Base-by-base conservation (phyloP, 2,329 filamentous ascomycete species). In the Alternaria arborescens region DNA sequence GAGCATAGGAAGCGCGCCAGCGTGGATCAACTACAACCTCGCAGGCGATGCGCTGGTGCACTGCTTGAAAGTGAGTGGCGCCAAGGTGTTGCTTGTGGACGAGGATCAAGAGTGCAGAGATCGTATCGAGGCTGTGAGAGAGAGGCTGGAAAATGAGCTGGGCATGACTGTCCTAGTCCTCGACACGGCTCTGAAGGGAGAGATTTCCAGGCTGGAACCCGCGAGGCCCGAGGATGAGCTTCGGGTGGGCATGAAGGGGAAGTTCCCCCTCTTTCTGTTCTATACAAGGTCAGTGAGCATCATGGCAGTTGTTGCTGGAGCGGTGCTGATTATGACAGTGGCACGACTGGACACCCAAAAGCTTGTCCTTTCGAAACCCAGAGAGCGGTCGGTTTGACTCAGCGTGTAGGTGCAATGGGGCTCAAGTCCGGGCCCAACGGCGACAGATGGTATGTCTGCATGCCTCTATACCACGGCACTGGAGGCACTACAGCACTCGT, bases 401-500 rank as follows among this genome's bases (percentile, higher is more conserved):
- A 69, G 12, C 79, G 82, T 2, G 73, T 78, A 18, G 65, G 72
- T 6, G 69, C 70, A 6, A 74, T 79, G 44, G 77, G 73, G 18
- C 69, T 83, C 12, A 70, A 74, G 18, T 65, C 74, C 55, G 82
- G 79, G 32, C 78, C 75, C 24, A 73, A 72, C 53, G 80, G 63
- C 48, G 88, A 92, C 73, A 81, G 88, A 26, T 92, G 88, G 85
- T 93, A 93, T 72, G 86, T 88, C 71, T 91, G 89, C 76, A 93
- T 93, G 90, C 91, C 87, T 0, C 80, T 92, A 32, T 93, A 93
- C 72, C 91, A 94, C 75, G 90, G 90, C 14, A 93, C 91, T 0
- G 91, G 90, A 7, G 86, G 86, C 18, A 87, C 90, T 34, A 83
- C 81, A 6, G 82, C 85, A 32, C 83, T 89, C 52, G 78, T 78